phyloP scores from a whole-genome alignment of 768 basidiomycete species.

The Phlebiopsis flavidoalba region DNA sequence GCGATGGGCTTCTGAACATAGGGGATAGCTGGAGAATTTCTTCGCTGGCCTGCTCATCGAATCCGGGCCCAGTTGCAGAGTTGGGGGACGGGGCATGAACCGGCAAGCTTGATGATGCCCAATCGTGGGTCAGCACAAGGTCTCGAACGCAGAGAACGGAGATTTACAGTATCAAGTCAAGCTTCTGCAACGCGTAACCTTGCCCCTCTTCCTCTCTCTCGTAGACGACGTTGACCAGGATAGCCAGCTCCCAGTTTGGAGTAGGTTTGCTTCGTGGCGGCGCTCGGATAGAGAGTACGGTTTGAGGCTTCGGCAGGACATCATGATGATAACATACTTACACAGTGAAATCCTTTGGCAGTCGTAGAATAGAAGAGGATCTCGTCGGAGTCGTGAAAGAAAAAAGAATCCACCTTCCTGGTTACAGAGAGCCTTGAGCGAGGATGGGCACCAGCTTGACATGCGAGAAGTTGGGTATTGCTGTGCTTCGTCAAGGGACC shows the following conservation, averaged over 20 bases:
- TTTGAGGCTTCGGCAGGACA: background rate
- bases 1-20: conserved; percentile 15
- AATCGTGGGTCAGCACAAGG: background rate
- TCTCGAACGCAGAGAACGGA: background rate
- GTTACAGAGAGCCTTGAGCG: conserved; percentile 22
- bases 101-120: conserved; percentile 3
- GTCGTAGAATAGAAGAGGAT: conserved; percentile 21
- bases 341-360: conserved; percentile 11
- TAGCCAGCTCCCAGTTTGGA: conserved; percentile 17
- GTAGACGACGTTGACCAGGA: conserved; percentile 20
- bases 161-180: conserved; percentile 22
- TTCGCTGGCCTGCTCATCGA: conserved; percentile 16
- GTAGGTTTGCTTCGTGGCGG: conserved; percentile 11
- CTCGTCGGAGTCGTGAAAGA: conserved; percentile 21
- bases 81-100: conserved; percentile 13
- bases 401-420: conserved; percentile 24
- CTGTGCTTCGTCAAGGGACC: conserved; percentile 14
- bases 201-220: conserved; percentile 16
- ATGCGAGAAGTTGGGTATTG: conserved; percentile 18
- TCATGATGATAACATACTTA: conserved; percentile 2
- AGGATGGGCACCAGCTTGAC: conserved; percentile 22
- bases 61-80: conserved; percentile 10
- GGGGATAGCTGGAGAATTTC: conserved; percentile 10
- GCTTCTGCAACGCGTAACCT: conserved; percentile 17
- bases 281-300: background rate